Evolutionary conservation across 2,329 filamentous ascomycete genomes (phyloP).

Genomic region (Phialophora verrucosa): DNA sequence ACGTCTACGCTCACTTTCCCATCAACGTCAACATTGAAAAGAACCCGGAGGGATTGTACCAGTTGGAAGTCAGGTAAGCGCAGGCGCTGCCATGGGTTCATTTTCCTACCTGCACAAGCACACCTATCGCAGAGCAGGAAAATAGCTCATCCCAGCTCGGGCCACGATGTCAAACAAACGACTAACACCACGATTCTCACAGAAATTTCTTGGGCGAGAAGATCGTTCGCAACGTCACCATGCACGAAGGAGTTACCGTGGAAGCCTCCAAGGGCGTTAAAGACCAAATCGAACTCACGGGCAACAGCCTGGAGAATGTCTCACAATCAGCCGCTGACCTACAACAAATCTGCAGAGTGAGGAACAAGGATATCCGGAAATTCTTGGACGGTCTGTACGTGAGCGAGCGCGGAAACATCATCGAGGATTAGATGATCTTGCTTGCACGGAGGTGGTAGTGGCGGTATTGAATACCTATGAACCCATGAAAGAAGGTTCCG

Average conservation of each 20-base stretch:
- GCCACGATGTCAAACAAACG: neutral
- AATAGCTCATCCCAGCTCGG: neutral
- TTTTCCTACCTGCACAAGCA: neutral
- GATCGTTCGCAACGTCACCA: conserved; percentile 89
- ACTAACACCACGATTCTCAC: conserved; percentile 34
- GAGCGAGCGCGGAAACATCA: conserved; percentile 96
- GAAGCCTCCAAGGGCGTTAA: conserved; percentile 90
- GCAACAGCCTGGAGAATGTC: conserved; percentile 96
- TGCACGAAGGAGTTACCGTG: conserved; percentile 89
- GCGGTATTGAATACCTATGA: neutral
- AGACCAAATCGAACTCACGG: conserved; percentile 91
- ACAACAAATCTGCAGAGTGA: conserved; percentile 98
- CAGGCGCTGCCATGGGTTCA: neutral
- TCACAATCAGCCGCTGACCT: conserved; percentile 99
- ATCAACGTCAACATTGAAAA: conserved; percentile 99
- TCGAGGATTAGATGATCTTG: conserved; percentile 57
- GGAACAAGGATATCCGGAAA: conserved; percentile 99
- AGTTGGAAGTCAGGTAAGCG: conserved; percentile 95
- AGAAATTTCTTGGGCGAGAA: conserved; percentile 99
- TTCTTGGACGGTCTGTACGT: conserved; percentile 99
- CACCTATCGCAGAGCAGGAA: neutral
- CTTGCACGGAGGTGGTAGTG: neutral
- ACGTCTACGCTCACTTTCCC: conserved; percentile 99
- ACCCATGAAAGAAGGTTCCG: neutral
- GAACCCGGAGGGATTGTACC: conserved; percentile 83